Evolutionary conservation across 2,329 filamentous ascomycete species (phyloP).

Genomic region (Hypoxylon sp.): DNA sequence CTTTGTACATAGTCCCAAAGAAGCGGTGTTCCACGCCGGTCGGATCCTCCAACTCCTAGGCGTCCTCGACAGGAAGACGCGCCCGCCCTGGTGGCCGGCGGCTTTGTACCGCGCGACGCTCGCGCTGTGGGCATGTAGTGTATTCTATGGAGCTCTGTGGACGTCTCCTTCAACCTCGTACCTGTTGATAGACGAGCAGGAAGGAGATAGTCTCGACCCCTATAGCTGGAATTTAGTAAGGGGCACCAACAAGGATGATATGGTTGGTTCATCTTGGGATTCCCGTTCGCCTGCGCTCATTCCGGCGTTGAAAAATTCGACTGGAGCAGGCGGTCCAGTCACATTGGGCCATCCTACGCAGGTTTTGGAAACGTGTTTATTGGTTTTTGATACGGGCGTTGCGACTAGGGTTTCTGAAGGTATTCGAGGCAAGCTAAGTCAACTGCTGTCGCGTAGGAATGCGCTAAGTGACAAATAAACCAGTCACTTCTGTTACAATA

Average conservation of each 20-base stretch:
- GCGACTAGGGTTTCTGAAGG: conserved; percentile 26
- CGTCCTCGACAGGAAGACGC: conserved; percentile 15
- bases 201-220: conserved; percentile 9
- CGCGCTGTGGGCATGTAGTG: conserved; percentile 20
- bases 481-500: not conserved
- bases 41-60: conserved; percentile 19
- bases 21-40: conserved; percentile 21
- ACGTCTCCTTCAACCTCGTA: not conserved
- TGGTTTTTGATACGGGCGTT: conserved; percentile 20
- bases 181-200: conserved; percentile 18
- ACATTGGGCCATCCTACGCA: conserved; percentile 18
- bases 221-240: conserved; percentile 18
- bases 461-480: conserved; percentile 9
- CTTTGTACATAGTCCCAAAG: conserved; percentile 24
- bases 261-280: conserved; percentile 7
- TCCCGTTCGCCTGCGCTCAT: conserved; percentile 1
- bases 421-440: conserved; percentile 18
- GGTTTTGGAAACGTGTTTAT: conserved; percentile 22
- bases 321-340: conserved; percentile 8
- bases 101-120: conserved; percentile 24
- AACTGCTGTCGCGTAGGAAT: conserved; percentile 19
- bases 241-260: conserved; percentile 13
- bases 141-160: conserved; percentile 22
- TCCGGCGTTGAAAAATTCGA: conserved; percentile 19
- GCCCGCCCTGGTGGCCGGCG: conserved; percentile 29